Evolutionary conservation across 768 basidiomycete genomes (phyloP).

Genomic region (Gymnopilus dilepis): DNA sequence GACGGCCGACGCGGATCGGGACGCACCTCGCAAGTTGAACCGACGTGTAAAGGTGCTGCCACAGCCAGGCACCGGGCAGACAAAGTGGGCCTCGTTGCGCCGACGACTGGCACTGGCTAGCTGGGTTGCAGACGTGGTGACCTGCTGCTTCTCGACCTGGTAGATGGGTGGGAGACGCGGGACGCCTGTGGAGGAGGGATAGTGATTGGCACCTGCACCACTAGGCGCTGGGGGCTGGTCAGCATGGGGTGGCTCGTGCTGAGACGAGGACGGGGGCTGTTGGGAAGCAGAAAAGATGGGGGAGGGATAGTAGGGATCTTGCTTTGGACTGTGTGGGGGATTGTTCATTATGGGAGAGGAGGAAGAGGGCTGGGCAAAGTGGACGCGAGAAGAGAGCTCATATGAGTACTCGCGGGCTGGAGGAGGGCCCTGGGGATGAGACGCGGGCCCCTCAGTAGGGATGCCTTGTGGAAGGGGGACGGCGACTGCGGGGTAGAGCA

Average conservation of each 20-base stretch:
- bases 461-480: constrained; percentile 49
- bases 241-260: constrained; percentile 40
- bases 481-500: constrained; percentile 42
- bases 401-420: constrained; percentile 44
- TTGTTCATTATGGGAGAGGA: constrained; percentile 30
- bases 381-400: constrained; percentile 46
- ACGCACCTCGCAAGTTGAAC: constrained; percentile 82
- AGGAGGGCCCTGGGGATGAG: constrained; percentile 46
- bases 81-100: constrained; percentile 90
- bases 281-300: constrained; percentile 30
- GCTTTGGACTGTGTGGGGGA: constrained; percentile 40
- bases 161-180: constrained; percentile 79
- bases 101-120: constrained; percentile 88
- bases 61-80: constrained; percentile 94
- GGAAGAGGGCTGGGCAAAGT: constrained; percentile 37
- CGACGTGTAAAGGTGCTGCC: constrained; percentile 96
- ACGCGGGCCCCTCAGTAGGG: constrained; percentile 47
- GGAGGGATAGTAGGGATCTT: constrained; percentile 51
- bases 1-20: constrained; percentile 3
- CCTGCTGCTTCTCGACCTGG: constrained; percentile 93
- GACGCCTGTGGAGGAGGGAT: constrained; percentile 55
- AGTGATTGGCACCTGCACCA: constrained; percentile 60
- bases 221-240: constrained; percentile 35
- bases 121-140: constrained; percentile 94
- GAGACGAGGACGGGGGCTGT: constrained; percentile 44